These are phyloP conservation scores for Colletotrichum liriopes DNA, from an alignment of 2,329 filamentous ascomycete species.

Conservation along the genomic window DNA sequence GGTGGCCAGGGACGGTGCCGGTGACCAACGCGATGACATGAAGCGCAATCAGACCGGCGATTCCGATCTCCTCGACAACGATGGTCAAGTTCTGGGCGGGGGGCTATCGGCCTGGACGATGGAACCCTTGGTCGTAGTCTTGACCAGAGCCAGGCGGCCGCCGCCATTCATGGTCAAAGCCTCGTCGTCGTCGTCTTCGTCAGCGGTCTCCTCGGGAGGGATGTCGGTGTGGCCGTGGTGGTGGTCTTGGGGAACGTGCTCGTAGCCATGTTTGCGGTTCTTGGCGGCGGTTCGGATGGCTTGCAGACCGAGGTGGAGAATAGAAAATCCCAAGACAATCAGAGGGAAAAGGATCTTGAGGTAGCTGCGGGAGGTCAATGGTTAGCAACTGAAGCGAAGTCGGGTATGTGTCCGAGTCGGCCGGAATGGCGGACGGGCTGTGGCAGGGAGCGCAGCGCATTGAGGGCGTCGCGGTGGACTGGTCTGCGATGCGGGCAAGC, in stretches of 20 bases:
- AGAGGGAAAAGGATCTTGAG: conserved; percentile 86
- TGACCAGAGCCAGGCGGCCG: conserved; percentile 71
- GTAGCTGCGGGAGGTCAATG: conserved; percentile 68
- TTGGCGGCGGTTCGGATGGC: conserved; percentile 67
- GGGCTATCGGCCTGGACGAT: conserved; percentile 82
- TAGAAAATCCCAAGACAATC: conserved; percentile 77
- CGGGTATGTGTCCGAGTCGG: not conserved
- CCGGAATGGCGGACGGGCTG: no score
- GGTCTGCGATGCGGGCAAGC: conserved; percentile 22
- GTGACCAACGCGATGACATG: conserved; percentile 77
- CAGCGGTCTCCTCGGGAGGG: conserved; percentile 63
- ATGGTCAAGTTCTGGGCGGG: conserved; percentile 80
- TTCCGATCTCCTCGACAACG: conserved; percentile 80
- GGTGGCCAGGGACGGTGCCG: conserved; percentile 68
- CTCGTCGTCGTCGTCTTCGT: conserved; percentile 71
- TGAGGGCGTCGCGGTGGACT: not conserved
- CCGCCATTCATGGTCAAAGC: conserved; percentile 68
- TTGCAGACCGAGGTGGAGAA: conserved; percentile 76
- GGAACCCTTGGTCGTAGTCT: conserved; percentile 74
- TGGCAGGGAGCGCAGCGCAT: not conserved
- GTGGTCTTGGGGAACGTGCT: conserved; percentile 63
- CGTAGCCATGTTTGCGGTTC: conserved; percentile 71
- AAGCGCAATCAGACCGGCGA: conserved; percentile 79
- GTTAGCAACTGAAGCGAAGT: conserved; percentile 4
- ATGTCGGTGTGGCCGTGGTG: conserved; percentile 66